Conservation (phyloP, 768 basidiomycete genomes). For the Pleurotus citrinopileatus region DNA sequence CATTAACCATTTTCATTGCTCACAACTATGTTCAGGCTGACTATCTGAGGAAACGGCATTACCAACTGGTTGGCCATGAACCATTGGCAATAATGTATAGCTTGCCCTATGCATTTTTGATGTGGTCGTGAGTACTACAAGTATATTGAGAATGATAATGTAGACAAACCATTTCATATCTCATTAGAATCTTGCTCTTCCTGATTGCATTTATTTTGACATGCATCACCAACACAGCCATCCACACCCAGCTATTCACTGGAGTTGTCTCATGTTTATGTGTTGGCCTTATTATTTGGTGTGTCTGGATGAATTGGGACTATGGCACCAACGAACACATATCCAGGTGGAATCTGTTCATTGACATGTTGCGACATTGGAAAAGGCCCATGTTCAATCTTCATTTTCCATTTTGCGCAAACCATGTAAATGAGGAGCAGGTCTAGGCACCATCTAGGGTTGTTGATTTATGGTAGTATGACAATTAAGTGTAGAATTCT, state of each 20-base stretch:
- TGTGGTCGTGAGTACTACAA: constrained; percentile 32
- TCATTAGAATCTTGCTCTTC: constrained; percentile 31
- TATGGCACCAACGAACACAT: background rate
- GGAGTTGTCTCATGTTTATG: constrained; percentile 20
- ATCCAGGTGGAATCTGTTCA: background rate
- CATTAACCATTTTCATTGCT: constrained; percentile 4
- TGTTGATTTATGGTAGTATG: no score
- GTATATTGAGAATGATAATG: no score
- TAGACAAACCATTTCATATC: background rate
- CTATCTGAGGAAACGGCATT: constrained; percentile 19
- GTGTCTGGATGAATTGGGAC: constrained; percentile 21
- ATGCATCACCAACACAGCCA: constrained; percentile 24
- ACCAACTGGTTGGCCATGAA: constrained; percentile 26
- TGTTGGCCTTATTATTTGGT: constrained; percentile 24
- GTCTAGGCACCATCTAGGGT: no score
- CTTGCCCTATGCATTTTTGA: constrained; percentile 36
- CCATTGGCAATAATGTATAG: constrained; percentile 36
- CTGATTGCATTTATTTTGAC: constrained; percentile 24
- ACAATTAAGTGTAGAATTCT: no score
- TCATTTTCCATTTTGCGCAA: no score
- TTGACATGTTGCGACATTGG: background rate
- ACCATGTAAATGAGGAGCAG: no score
- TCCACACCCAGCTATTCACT: constrained; percentile 22
- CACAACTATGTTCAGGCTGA: constrained; percentile 15
- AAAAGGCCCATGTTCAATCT: no score